Conservation (phyloP, 208 protist species). For the Leptomonas pyrrhocoris region DNA sequence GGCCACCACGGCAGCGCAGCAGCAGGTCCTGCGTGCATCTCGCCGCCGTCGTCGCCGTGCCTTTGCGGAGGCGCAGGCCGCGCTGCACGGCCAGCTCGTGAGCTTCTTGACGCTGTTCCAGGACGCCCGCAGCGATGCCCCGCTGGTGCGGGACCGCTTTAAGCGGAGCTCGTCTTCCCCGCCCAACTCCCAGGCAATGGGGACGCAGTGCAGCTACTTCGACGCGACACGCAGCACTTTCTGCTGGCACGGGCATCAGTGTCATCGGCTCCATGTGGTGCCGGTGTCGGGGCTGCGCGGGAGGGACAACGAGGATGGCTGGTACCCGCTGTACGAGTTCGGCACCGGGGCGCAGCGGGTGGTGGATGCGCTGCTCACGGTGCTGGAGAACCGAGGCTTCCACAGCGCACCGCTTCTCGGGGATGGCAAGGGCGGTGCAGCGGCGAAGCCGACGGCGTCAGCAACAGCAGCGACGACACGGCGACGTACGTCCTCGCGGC, state of each 20-base stretch:
- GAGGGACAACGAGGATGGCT: slow-evolving; percentile 25
- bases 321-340: slow-evolving; percentile 26
- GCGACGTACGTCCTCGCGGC: background rate
- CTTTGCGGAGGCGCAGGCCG: slow-evolving; percentile 23
- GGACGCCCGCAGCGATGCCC: slow-evolving; percentile 26
- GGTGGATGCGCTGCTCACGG: slow-evolving; percentile 32
- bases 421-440: background rate
- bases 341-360: slow-evolving; percentile 30
- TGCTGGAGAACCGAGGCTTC: slow-evolving; percentile 28
- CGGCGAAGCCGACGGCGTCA: background rate
- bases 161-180: slow-evolving; percentile 11
- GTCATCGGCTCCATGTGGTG: slow-evolving; percentile 33
- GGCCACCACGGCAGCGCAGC: background rate
- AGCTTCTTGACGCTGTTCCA: slow-evolving; percentile 33
- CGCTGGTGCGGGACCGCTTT: slow-evolving; percentile 18
- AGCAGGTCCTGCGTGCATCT: background rate
- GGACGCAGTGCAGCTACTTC: slow-evolving; percentile 42
- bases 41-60: slow-evolving; percentile 22
- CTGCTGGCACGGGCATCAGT: slow-evolving; percentile 54
- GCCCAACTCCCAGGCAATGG: slow-evolving; percentile 20
- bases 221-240: slow-evolving; percentile 34
- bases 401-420: background rate
- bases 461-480: background rate
- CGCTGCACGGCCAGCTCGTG: slow-evolving; percentile 35
- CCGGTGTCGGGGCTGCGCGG: slow-evolving; percentile 26